Percentiles rank a stretch among this genome's conserved stretches.
Conservation (phyloP, 2,329 filamentous ascomycete species). For the Nothopassalora personata region DNA sequence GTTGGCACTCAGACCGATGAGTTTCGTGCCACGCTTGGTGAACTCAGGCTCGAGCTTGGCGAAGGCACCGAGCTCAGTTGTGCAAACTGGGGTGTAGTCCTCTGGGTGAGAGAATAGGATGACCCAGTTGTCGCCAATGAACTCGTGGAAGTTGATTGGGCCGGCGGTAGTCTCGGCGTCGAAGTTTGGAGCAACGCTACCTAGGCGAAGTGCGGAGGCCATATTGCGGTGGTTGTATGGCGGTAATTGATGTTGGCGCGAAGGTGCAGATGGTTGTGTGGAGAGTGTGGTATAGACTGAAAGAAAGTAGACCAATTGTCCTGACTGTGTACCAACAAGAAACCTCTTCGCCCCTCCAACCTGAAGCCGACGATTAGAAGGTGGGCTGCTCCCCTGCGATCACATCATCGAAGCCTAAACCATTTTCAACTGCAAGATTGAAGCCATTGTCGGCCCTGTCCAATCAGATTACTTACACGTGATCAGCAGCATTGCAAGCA, state of each 20-base stretch:
- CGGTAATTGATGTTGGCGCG: background rate
- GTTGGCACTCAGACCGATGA: constrained; percentile 54
- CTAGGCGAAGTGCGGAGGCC: constrained; percentile 53
- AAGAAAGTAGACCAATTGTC: background rate
- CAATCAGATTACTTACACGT: too few species aligned
- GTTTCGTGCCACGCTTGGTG: constrained; percentile 56
- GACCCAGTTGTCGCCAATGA: constrained; percentile 65
- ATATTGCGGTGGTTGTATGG: background rate
- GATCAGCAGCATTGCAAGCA: too few species aligned
- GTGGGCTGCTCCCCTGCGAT: background rate
- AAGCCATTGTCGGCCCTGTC: too few species aligned
- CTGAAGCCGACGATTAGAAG: background rate
- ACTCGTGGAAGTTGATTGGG: constrained; percentile 65
- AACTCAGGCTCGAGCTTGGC: constrained; percentile 61
- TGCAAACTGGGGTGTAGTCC: constrained; percentile 57
- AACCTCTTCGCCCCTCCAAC: background rate
- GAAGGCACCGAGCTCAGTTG: constrained; percentile 59
- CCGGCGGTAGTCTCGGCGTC: constrained; percentile 62
- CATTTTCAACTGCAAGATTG: background rate
- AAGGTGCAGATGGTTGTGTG: background rate
- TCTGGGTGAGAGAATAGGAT: constrained; percentile 67
- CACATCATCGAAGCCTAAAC: background rate
- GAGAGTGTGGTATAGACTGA: background rate
- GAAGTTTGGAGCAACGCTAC: constrained; percentile 64
- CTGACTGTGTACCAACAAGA: background rate